Conservation (phyloP, 805 yeast species). For the Barnettozyma pratensis region DNA sequence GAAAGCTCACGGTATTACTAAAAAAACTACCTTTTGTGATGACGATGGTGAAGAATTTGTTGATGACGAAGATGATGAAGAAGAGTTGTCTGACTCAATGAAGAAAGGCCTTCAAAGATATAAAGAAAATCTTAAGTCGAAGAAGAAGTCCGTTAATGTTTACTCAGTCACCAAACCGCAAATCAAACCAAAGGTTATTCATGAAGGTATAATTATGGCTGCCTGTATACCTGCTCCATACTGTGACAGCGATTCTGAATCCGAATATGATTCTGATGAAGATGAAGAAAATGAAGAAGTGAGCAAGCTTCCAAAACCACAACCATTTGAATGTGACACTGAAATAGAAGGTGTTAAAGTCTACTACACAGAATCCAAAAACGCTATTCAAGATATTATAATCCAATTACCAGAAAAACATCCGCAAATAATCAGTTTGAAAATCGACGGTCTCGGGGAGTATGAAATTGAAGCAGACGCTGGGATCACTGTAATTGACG, state of each 20-base stretch:
- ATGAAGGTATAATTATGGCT: neutral
- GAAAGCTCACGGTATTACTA: neutral
- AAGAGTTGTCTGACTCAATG: neutral
- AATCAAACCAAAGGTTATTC: neutral
- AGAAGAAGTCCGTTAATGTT: no score
- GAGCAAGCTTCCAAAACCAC: no score
- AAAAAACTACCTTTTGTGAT: neutral
- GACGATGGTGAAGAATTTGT: neutral
- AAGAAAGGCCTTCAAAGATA: neutral
- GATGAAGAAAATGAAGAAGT: neutral
- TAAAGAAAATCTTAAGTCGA: no score
- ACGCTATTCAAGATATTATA: no score
- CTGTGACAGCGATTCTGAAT: neutral
- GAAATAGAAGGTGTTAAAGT: neutral
- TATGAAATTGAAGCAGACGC: neutral
- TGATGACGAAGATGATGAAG: slow-evolving; percentile 8
- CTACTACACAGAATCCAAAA: no score
- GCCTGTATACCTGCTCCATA: neutral
- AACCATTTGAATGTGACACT: no score
- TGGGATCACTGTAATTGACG: neutral
- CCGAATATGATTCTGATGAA: neutral
- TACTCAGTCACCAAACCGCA: no score
- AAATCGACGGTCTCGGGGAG: neutral
- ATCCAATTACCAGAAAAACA: neutral
- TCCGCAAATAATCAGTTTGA: neutral